A percentile compares a stretch with the other conserved stretches of the same genome.
Evolutionary conservation across 2,329 filamentous ascomycete species (phyloP).

Genomic region (Phoma sp.): DNA sequence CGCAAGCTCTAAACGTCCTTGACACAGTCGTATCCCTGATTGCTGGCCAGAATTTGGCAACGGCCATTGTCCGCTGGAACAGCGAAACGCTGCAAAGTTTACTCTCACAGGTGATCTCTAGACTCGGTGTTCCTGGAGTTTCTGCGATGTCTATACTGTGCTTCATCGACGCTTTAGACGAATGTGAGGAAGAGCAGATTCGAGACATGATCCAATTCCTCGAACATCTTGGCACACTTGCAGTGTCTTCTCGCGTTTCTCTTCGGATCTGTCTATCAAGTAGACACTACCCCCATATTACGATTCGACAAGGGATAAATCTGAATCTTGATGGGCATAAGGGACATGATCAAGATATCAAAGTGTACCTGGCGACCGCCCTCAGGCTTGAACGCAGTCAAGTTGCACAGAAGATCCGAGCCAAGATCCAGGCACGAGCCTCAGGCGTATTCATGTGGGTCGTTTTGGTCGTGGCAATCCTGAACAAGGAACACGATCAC

Average conservation of each 20-base stretch:
- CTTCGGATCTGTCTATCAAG: constrained; percentile 29
- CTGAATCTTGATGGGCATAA: constrained; percentile 46
- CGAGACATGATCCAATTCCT: constrained; percentile 55
- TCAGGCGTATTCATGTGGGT: constrained; percentile 56
- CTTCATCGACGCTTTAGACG: constrained; percentile 57
- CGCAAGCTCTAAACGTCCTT: neutral
- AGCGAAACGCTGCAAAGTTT: neutral
- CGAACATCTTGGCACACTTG: constrained; percentile 46
- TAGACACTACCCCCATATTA: constrained; percentile 56
- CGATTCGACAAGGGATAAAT: constrained; percentile 32
- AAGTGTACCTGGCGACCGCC: neutral
- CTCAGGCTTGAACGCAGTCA: neutral
- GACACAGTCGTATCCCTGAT: neutral
- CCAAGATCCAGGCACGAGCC: constrained; percentile 45
- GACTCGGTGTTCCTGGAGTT: neutral
- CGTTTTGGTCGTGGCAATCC: constrained; percentile 41
- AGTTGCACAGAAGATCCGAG: neutral
- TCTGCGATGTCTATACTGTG: no score
- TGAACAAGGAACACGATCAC: constrained; percentile 52
- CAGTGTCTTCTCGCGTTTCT: neutral
- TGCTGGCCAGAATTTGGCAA: no score
- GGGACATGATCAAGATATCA: neutral
- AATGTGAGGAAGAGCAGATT: constrained; percentile 54
- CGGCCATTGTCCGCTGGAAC: neutral
- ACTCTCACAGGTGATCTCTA: neutral